Percentiles rank a stretch among this genome's conserved stretches.
Conservation (phyloP, 371 early-diverging fungal species). For the Quaeritorhiza haematococci region DNA sequence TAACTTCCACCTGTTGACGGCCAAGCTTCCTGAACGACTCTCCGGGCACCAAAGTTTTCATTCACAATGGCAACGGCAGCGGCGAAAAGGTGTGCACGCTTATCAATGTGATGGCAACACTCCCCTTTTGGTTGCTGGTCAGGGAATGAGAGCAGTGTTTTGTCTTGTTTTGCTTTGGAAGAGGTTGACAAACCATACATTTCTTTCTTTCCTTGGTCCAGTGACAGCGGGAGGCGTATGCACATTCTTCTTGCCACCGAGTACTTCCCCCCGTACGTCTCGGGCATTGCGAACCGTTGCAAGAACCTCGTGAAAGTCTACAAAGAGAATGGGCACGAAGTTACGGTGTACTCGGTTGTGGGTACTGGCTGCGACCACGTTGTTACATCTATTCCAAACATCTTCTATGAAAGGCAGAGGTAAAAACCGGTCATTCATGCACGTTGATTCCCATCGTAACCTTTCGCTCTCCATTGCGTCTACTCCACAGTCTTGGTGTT, state of each 20-base stretch:
- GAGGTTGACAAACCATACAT: too few relatives aligned
- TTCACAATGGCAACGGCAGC: too few relatives aligned
- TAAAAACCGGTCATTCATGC: slow-evolving; percentile 3
- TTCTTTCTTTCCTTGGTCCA: too few relatives aligned
- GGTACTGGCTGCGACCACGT: slow-evolving; percentile 35
- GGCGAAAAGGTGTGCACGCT: too few relatives aligned
- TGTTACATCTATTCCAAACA: slow-evolving; percentile 31
- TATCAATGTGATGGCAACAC: too few relatives aligned
- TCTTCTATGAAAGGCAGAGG: slow-evolving; percentile 35
- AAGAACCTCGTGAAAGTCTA: slow-evolving; percentile 38
- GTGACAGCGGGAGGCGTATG: too few relatives aligned
- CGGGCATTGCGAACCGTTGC: slow-evolving; percentile 46
- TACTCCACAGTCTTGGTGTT: not conserved
- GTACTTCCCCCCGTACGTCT: slow-evolving; percentile 45
- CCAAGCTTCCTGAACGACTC: too few relatives aligned
- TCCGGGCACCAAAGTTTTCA: too few relatives aligned
- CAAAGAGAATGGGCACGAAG: slow-evolving; percentile 34
- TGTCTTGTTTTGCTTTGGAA: too few relatives aligned
- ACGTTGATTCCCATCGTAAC: not conserved
- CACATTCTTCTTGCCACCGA: slow-evolving; percentile 43
- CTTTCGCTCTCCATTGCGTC: not conserved
- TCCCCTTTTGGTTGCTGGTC: too few relatives aligned
- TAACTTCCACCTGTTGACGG: too few relatives aligned
- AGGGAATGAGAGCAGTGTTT: too few relatives aligned
- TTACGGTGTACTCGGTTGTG: slow-evolving; percentile 30